Evolutionary conservation across 768 basidiomycete genomes (phyloP).

Genomic region (Pilatotrama ljubarskyi): DNA sequence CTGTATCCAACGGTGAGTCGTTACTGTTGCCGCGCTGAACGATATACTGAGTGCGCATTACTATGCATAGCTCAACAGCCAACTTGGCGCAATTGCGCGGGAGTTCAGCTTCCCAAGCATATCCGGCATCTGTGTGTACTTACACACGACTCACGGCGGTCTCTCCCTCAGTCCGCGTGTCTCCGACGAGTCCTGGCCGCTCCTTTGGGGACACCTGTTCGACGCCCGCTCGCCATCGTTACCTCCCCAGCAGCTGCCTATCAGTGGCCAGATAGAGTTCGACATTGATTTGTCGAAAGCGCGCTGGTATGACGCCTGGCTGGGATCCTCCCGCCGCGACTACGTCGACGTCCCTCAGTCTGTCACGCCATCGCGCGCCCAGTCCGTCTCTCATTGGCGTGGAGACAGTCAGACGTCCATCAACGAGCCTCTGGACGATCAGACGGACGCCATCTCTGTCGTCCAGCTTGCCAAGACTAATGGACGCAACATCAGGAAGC

Average conservation of each 20-base stretch:
- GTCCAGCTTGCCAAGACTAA: conserved; percentile 33
- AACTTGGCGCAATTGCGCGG: conserved; percentile 74
- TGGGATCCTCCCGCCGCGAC: conserved; percentile 47
- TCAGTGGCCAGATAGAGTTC: conserved; percentile 82
- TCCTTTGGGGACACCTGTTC: conserved; percentile 66
- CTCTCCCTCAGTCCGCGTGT: conserved; percentile 64
- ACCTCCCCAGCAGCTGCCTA: conserved; percentile 47
- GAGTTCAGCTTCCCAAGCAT: conserved; percentile 83
- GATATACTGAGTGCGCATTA: neutral
- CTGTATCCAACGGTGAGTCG: conserved; percentile 65
- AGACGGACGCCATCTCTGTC: conserved; percentile 29
- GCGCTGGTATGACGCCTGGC: conserved; percentile 77
- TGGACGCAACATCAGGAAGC: conserved; percentile 53
- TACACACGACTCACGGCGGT: conserved; percentile 61
- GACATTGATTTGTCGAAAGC: conserved; percentile 79
- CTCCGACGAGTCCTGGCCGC: conserved; percentile 75
- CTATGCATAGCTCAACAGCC: conserved; percentile 62
- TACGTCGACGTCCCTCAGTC: conserved; percentile 43
- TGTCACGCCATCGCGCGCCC: conserved; percentile 39
- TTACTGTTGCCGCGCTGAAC: neutral
- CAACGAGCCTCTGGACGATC: conserved; percentile 43
- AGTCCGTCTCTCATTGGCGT: conserved; percentile 52
- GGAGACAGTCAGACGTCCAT: conserved; percentile 54
- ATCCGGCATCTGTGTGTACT: conserved; percentile 75
- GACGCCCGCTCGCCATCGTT: conserved; percentile 39